phyloP scores from a whole-genome alignment of 1,284 basidiomycete species.

The Crepidotus sp. region DNA sequence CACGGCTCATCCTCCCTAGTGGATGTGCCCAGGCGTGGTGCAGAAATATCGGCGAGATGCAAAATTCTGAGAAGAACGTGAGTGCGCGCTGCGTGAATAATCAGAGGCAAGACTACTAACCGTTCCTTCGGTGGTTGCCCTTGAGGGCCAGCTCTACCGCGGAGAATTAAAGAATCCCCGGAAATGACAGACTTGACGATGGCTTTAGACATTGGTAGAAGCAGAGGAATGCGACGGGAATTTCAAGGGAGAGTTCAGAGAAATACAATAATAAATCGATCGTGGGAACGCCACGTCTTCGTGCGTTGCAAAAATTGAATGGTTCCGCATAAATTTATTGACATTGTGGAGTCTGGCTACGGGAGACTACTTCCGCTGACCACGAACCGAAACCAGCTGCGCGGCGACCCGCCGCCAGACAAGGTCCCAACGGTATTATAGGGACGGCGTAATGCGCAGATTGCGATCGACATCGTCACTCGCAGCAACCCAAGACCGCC shows the following conservation, averaged over 20 bases:
- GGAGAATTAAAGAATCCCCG: slow-evolving; percentile 79
- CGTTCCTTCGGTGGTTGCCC: slow-evolving; percentile 84
- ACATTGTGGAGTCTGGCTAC: no score
- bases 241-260: neutral
- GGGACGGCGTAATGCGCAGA: neutral
- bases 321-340: no score
- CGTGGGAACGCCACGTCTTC: neutral
- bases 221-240: no score
- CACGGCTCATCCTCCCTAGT: slow-evolving; percentile 86
- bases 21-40: slow-evolving; percentile 75
- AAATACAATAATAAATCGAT: neutral
- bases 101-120: slow-evolving; percentile 31
- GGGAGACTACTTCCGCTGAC: neutral
- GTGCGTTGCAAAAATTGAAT: no score
- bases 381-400: neutral
- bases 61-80: slow-evolving; percentile 51
- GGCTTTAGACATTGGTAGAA: slow-evolving; percentile 48
- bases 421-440: neutral
- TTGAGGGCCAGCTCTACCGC: slow-evolving; percentile 67
- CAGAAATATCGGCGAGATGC: slow-evolving; percentile 76
- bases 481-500: neutral
- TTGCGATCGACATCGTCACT: neutral
- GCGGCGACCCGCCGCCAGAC: neutral
- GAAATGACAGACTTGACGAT: slow-evolving; percentile 63
- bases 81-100: slow-evolving; percentile 4